Evolutionary conservation across 352 stramenopile species (phyloP).

Genomic region (Phytopythium aichiense): DNA sequence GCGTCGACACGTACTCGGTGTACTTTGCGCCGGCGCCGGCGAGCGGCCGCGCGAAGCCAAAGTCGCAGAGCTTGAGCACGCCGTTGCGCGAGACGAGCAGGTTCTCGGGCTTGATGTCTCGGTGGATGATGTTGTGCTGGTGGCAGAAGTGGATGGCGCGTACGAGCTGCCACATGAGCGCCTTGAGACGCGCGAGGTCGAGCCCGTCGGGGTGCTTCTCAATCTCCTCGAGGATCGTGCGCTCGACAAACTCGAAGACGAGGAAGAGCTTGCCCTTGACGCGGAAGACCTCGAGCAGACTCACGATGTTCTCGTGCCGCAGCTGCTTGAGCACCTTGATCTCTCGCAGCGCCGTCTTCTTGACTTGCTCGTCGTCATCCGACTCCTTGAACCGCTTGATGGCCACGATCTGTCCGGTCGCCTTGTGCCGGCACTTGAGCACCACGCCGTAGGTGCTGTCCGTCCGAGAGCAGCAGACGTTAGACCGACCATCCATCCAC

Average conservation of each 20-base stretch:
- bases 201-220: constrained; percentile 85
- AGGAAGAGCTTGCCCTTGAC: constrained; percentile 82
- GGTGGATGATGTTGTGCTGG: constrained; percentile 94
- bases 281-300: constrained; percentile 80
- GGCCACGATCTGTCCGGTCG: constrained; percentile 80
- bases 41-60: constrained; percentile 77
- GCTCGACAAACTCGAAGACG: constrained; percentile 88
- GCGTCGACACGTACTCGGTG: constrained; percentile 90
- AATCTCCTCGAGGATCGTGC: constrained; percentile 88
- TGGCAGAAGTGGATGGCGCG: constrained; percentile 92
- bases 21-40: constrained; percentile 66
- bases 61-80: constrained; percentile 94
- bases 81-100: constrained; percentile 91
- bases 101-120: constrained; percentile 95
- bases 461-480: not conserved
- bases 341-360: constrained; percentile 82
- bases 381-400: constrained; percentile 93
- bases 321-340: constrained; percentile 87
- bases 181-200: constrained; percentile 54
- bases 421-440: constrained; percentile 82
- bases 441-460: constrained; percentile 80
- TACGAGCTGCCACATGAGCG: constrained; percentile 84
- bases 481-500: not conserved
- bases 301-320: constrained; percentile 87
- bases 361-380: constrained; percentile 87